Evolutionary conservation across 2,329 filamentous ascomycete species (phyloP).

Genomic region (Cordyceps militaris): DNA sequence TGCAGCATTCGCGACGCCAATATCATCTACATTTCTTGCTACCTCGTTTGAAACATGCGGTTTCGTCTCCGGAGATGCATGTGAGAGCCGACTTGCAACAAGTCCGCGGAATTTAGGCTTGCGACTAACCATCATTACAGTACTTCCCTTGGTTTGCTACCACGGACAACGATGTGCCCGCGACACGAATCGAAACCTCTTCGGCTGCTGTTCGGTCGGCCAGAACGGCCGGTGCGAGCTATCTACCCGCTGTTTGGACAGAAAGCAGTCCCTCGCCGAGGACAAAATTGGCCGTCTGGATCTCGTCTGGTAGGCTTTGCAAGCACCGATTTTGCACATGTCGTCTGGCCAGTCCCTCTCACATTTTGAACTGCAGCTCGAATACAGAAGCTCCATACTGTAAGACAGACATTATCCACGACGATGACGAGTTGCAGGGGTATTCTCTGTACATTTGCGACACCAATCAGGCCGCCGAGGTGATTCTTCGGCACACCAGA

Average conservation of each 20-base stretch:
- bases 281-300: background rate
- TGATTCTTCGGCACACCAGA: conserved; percentile 16
- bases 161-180: background rate
- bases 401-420: conserved; percentile 18
- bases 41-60: background rate
- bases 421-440: conserved; percentile 12
- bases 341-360: background rate
- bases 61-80: background rate
- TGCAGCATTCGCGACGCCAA: background rate
- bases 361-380: background rate
- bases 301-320: background rate
- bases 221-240: background rate
- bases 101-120: too few relatives aligned
- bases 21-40: background rate
- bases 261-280: background rate
- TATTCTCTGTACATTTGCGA: conserved; percentile 19
- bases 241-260: background rate
- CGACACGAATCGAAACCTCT: background rate
- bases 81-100: too few relatives aligned
- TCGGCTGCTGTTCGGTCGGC: background rate
- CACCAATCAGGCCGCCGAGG: conserved; percentile 16
- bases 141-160: background rate
- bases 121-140: background rate
- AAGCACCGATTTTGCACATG: background rate
- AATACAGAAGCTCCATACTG: conserved; percentile 15